Evolutionary conservation across 495 filamentous ascomycete species (phyloP).

Genomic region (Xylaria palmicola): DNA sequence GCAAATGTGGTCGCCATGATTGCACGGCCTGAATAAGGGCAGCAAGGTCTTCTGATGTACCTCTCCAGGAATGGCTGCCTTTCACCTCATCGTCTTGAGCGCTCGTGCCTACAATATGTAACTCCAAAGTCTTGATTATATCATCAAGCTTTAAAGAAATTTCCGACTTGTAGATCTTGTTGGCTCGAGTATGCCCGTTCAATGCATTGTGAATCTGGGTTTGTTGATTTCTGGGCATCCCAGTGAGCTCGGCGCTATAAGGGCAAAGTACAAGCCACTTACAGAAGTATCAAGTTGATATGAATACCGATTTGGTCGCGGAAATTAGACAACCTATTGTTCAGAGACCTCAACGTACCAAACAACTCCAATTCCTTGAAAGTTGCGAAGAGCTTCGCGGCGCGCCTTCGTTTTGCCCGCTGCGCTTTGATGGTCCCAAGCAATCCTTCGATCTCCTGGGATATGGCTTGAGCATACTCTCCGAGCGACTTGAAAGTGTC

Average conservation of each 20-base stretch:
- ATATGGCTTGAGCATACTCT: background rate
- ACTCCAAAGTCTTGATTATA: background rate
- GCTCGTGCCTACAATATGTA: background rate
- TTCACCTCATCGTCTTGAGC: background rate
- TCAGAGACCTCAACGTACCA: background rate
- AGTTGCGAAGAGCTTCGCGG: background rate
- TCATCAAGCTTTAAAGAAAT: background rate
- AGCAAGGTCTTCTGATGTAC: background rate
- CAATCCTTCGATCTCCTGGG: background rate
- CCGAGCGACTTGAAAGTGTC: background rate
- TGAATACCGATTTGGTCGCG: background rate
- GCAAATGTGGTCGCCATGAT: background rate
- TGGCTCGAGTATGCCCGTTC: background rate
- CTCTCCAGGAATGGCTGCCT: background rate
- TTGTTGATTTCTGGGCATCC: background rate
- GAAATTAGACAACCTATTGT: background rate
- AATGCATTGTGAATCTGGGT: background rate
- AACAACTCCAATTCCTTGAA: background rate
- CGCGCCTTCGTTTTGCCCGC: background rate
- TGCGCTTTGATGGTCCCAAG: background rate
- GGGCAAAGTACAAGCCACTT: background rate
- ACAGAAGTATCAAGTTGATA: background rate
- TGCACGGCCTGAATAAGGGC: background rate
- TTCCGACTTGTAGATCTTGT: background rate
- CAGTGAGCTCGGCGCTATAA: background rate